phyloP scores from a whole-genome alignment of 805 yeast genomes.

The Hanseniaspora nectarophila region DNA sequence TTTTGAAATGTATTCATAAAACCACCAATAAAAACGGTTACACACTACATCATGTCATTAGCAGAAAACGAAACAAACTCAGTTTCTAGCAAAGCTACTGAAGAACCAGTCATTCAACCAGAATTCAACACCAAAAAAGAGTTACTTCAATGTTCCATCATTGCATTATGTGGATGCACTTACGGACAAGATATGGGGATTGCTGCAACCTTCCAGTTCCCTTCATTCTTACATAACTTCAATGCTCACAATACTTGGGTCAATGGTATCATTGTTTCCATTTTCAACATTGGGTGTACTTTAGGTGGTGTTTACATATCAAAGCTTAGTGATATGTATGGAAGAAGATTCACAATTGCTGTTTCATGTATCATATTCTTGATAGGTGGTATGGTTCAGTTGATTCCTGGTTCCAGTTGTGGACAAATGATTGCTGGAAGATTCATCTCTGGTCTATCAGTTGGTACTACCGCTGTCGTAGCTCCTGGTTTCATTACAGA shows the following conservation, averaged over 20 bases:
- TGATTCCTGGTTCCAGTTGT: conserved; percentile 27
- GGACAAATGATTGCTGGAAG: conserved; percentile 51
- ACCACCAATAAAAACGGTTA: no score
- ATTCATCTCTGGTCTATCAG: conserved; percentile 57
- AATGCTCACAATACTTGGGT: conserved; percentile 36
- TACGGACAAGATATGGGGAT: conserved; percentile 68
- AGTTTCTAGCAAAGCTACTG: background rate
- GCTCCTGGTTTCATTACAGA: conserved; percentile 63
- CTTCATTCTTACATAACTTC: conserved; percentile 35
- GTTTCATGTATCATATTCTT: conserved; percentile 44
- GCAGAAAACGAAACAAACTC: background rate
- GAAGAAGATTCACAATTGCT: conserved; percentile 50
- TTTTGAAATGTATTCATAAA: no score
- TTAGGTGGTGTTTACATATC: conserved; percentile 53
- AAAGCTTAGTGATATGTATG: conserved; percentile 46
- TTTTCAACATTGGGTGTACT: conserved; percentile 60
- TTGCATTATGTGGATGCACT: conserved; percentile 60
- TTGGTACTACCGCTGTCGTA: conserved; percentile 61
- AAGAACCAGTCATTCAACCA: background rate
- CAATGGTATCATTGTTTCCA: conserved; percentile 41
- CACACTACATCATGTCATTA: background rate
- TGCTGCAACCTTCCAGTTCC: conserved; percentile 46
- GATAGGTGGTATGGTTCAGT: conserved; percentile 49
- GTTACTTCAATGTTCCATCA: conserved; percentile 38
- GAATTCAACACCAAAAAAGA: conserved; percentile 2